A percentile compares a stretch with the other conserved stretches of the same genome.
phyloP scores from a whole-genome alignment of 78 protist genomes.

The Monosiga brevicollis region DNA sequence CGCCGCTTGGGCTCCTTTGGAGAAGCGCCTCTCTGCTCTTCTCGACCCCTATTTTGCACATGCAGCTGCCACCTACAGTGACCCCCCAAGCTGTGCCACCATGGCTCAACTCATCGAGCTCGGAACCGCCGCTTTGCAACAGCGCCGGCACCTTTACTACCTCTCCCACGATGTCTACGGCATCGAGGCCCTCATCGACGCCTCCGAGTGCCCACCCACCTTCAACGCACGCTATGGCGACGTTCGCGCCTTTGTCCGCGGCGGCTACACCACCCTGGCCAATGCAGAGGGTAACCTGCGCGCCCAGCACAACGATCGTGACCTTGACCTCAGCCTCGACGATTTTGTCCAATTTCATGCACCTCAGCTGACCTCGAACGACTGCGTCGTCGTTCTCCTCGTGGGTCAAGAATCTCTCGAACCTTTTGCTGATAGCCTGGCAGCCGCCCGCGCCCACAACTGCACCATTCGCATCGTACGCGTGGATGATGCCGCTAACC shows the following conservation, averaged over 20 bases:
- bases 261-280: conserved; percentile 32
- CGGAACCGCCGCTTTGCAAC: neutral
- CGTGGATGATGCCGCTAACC: neutral
- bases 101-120: neutral
- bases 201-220: conserved; percentile 50
- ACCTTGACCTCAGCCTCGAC: conserved; percentile 19
- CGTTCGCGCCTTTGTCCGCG: conserved; percentile 39
- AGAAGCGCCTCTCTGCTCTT: neutral
- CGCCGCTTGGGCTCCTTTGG: neutral
- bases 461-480: too few relatives aligned
- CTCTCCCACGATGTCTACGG: conserved; percentile 10
- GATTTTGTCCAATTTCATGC: conserved; percentile 8
- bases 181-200: conserved; percentile 46
- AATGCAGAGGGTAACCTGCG: conserved; percentile 35
- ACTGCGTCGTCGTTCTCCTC: conserved; percentile 17
- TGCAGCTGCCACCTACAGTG: neutral
- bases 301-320: conserved; percentile 10
- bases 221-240: conserved; percentile 41
- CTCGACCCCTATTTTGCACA: neutral
- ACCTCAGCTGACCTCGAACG: conserved; percentile 9
- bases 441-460: neutral
- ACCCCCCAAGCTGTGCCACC: too few relatives aligned
- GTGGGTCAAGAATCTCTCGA: neutral
- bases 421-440: neutral
- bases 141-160: conserved; percentile 11